phyloP scores from a whole-genome alignment of 805 yeast genomes.

The Candida hispaniensis region DNA sequence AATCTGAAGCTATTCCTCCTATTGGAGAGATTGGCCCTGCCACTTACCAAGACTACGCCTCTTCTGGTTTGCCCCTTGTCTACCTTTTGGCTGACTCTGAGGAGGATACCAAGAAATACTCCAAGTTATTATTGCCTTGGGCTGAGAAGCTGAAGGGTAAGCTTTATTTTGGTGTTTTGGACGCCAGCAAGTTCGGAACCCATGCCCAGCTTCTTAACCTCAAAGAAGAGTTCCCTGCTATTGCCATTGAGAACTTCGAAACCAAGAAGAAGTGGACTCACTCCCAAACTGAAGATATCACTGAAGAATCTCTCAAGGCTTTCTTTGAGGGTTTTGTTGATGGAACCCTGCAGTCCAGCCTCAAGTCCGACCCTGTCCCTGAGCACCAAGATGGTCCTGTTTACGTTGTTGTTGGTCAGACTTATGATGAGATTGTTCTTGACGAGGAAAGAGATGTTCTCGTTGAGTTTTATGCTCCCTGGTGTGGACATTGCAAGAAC shows the following conservation, averaged over 20 bases:
- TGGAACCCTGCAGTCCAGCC: slow-evolving; percentile 58
- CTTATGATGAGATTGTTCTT: slow-evolving; percentile 57
- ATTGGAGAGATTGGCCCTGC: slow-evolving; percentile 81
- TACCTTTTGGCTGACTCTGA: slow-evolving; percentile 72
- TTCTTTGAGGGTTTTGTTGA: slow-evolving; percentile 54
- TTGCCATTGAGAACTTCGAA: slow-evolving; percentile 69
- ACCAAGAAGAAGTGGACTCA: slow-evolving; percentile 69
- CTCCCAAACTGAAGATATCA: slow-evolving; percentile 45
- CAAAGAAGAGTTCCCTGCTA: slow-evolving; percentile 78
- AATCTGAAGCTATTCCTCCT: slow-evolving; percentile 61
- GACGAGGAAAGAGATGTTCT: slow-evolving; percentile 60
- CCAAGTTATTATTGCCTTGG: slow-evolving; percentile 43
- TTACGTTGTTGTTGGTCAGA: slow-evolving; percentile 69
- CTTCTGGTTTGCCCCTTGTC: slow-evolving; percentile 65
- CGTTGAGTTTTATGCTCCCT: slow-evolving; percentile 89
- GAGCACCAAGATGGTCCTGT: slow-evolving; percentile 63
- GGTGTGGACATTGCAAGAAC: slow-evolving; percentile 96
- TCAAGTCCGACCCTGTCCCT: slow-evolving; percentile 83
- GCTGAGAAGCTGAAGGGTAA: slow-evolving; percentile 72
- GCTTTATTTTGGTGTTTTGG: slow-evolving; percentile 79
- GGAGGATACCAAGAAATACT: slow-evolving; percentile 52
- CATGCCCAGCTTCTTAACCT: slow-evolving; percentile 82
- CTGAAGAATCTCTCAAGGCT: slow-evolving; percentile 43
- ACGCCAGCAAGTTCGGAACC: slow-evolving; percentile 66
- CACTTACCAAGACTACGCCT: slow-evolving; percentile 66